A percentile compares a stretch with the other conserved stretches of the same genome.
These are phyloP conservation scores for Russula abietina DNA, from an alignment of 768 basidiomycete genomes.

Conservation along the genomic window DNA sequence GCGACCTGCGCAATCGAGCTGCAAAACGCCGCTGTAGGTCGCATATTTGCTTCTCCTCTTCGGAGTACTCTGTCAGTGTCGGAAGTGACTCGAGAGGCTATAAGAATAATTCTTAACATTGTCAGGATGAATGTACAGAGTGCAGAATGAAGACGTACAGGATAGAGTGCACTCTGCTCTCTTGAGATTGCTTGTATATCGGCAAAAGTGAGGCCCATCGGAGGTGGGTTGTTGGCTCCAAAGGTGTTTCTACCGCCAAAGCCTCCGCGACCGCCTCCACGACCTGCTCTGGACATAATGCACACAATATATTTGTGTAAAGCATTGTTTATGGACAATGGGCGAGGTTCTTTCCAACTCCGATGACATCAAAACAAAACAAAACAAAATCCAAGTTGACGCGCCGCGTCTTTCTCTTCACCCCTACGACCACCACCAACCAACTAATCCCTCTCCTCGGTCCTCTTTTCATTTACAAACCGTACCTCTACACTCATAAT, in stretches of 20 bases:
- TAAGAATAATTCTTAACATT: constrained; percentile 12
- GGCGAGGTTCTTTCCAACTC: constrained; percentile 22
- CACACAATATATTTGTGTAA: neutral
- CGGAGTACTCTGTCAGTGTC: constrained; percentile 57
- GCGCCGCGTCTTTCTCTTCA: constrained; percentile 1
- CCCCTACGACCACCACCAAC: constrained; percentile 4
- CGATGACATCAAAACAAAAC: constrained; percentile 19
- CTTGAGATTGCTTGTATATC: constrained; percentile 73
- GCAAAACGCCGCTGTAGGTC: constrained; percentile 64
- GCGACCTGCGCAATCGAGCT: constrained; percentile 57
- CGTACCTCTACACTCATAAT: constrained; percentile 14
- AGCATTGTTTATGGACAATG: neutral
- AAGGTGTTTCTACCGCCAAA: constrained; percentile 48
- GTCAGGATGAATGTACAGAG: constrained; percentile 3
- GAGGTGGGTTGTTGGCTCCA: constrained; percentile 41
- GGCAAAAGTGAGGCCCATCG: constrained; percentile 76
- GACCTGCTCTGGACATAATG: constrained; percentile 47
- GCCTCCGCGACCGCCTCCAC: constrained; percentile 43
- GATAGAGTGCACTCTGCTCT: constrained; percentile 74
- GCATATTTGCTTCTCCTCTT: constrained; percentile 59
- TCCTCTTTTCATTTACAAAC: neutral
- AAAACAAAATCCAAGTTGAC: constrained; percentile 5
- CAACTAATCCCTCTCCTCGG: constrained; percentile 2
- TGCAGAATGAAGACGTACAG: constrained; percentile 44
- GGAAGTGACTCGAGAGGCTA: constrained; percentile 64